Conservation (phyloP, 768 basidiomycete species). For the Glaciozyma martinii region DNA sequence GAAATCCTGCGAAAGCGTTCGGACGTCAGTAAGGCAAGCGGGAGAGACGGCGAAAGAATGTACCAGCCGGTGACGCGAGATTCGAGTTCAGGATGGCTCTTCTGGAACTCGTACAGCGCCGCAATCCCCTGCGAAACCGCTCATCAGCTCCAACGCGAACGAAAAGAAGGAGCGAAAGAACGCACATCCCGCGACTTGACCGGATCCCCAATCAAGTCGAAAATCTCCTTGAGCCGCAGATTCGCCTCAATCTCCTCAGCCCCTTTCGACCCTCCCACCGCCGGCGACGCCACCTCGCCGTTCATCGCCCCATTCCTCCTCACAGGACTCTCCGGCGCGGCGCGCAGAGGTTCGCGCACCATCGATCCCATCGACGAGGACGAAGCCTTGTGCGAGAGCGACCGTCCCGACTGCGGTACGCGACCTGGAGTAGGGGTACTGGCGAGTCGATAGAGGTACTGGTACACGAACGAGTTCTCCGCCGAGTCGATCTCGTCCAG, state of each 20-base stretch:
- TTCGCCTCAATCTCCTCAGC: constrained; percentile 26
- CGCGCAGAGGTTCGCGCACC: too few relatives aligned
- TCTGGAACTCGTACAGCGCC: constrained; percentile 85
- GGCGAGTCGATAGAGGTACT: constrained; percentile 53
- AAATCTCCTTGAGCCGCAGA: constrained; percentile 32
- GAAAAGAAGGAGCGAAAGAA: not conserved
- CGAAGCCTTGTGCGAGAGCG: not conserved
- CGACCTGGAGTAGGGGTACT: constrained; percentile 6
- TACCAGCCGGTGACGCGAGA: constrained; percentile 34
- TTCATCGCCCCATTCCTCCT: not conserved
- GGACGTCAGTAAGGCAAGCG: not conserved
- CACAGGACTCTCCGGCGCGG: too few relatives aligned
- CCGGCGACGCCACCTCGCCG: not conserved
- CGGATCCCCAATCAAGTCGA: constrained; percentile 34
- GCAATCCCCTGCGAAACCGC: constrained; percentile 76
- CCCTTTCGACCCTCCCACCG: constrained; percentile 3
- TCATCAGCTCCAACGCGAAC: constrained; percentile 46
- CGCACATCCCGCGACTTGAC: constrained; percentile 23
- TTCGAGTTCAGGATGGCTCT: constrained; percentile 58
- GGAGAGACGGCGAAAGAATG: not conserved
- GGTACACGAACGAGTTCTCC: constrained; percentile 94
- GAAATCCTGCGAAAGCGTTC: constrained; percentile 53
- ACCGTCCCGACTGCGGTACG: not conserved
- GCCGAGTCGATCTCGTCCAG: constrained; percentile 87
- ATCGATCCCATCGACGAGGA: too few relatives aligned